Base-by-base conservation (phyloP, 2,329 filamentous ascomycete species). In the Dactylellina sp. region DNA sequence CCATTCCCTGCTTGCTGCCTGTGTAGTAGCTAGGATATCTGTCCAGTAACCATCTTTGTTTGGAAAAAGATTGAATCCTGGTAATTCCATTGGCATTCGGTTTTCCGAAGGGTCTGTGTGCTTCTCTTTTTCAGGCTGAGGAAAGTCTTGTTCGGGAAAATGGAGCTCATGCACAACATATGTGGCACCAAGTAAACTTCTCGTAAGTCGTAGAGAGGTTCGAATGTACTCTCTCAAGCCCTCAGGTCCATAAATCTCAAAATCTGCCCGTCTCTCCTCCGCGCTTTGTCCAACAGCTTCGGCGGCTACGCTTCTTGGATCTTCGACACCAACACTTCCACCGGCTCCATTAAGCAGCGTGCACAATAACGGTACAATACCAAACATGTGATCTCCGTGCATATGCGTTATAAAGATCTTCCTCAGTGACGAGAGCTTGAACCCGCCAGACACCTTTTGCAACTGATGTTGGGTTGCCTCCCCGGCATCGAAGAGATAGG, bases 321-420 rank as follows among this genome's bases (percentile, higher is more conserved):
- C 76, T 28, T 77, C 74, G 28, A 74, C 66, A 5, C 72, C 70
- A 9, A 71, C 68, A 7, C 35, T 70, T 0, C 77, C 77, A 1
- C 77, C 77, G 3, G 75, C 68, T 9, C 77, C 76, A 25, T 78
- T 77, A 35, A 77, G 59, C 44, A 77, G 42, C 1, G 76, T 77
- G 46, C 71, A 57, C 16, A 78, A 64, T 16, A 78, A 55, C 12
- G 76, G 76, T 18, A 75, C 75, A 12, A 77, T 57, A 1, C 76
- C 76, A 24, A 77, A 78, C 49, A 77, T 56, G 60, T 78, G 76
- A 56, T 77, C 77, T 22, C 77, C 77, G 47, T 78, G 77, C 53
- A 78, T 74, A 40, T 78, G 77, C 1, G 77, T 78, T 46, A 78
- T 77, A 53, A 78, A 77, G 32, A 78, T 77, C 49, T 75, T 76